A percentile compares a stretch with the other conserved stretches of the same genome.
Conservation (phyloP, 2,329 filamentous ascomycete genomes). For the Hypomyces rosellus region DNA sequence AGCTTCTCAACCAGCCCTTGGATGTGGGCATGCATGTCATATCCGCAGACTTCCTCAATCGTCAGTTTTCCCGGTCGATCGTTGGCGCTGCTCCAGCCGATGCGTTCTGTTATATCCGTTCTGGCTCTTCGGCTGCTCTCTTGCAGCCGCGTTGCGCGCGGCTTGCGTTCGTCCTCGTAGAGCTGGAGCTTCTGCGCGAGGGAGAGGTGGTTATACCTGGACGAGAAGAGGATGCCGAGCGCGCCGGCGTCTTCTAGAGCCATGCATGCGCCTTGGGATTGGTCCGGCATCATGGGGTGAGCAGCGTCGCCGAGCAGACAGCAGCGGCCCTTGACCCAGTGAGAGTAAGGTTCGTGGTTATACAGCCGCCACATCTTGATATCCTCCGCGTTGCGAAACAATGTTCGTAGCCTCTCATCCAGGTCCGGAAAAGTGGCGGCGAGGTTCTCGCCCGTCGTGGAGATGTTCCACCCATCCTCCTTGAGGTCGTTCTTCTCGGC, state of each 20-base stretch:
- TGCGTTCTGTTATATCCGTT: slow-evolving; percentile 44
- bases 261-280: slow-evolving; percentile 61
- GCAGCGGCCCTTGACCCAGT: slow-evolving; percentile 39
- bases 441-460: slow-evolving; percentile 46
- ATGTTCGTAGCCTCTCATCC: slow-evolving; percentile 45
- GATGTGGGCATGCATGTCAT: slow-evolving; percentile 28
- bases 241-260: slow-evolving; percentile 58
- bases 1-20: slow-evolving; percentile 11
- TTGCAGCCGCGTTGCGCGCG: slow-evolving; percentile 45
- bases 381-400: slow-evolving; percentile 52
- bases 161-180: slow-evolving; percentile 43
- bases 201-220: slow-evolving; percentile 30
- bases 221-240: slow-evolving; percentile 50
- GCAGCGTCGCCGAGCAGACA: slow-evolving; percentile 57
- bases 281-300: slow-evolving; percentile 62
- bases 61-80: slow-evolving; percentile 52
- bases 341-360: slow-evolving; percentile 41
- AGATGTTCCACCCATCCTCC: slow-evolving; percentile 49
- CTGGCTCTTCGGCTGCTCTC: slow-evolving; percentile 43
- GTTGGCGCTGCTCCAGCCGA: slow-evolving; percentile 24
- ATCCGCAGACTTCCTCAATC: slow-evolving; percentile 58
- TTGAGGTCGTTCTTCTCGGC: slow-evolving; percentile 50
- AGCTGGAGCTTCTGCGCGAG: slow-evolving; percentile 37
- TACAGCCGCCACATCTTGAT: slow-evolving; percentile 55
- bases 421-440: slow-evolving; percentile 51